Conservation (phyloP, 768 basidiomycete genomes). For the Candolleomyces eurysporus region DNA sequence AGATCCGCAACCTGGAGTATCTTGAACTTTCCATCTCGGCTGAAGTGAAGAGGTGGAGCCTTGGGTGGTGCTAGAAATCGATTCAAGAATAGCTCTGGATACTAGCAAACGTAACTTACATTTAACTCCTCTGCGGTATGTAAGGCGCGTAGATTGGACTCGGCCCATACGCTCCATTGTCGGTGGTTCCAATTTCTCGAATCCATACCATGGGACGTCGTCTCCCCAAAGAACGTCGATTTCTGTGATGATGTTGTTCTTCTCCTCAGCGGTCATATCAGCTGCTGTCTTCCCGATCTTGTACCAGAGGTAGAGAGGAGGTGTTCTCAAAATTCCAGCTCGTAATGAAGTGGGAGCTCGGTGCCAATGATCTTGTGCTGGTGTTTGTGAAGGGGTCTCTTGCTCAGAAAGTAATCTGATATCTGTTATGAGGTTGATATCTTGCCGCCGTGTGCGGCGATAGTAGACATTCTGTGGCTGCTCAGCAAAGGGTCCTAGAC, state of each 20-base stretch:
- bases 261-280: slow-evolving; percentile 58
- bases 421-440: slow-evolving; percentile 77
- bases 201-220: slow-evolving; percentile 83
- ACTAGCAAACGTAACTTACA: slow-evolving; percentile 38
- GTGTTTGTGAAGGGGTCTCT: slow-evolving; percentile 37
- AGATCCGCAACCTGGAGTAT: slow-evolving; percentile 91
- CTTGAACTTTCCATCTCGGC: slow-evolving; percentile 79
- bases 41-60: slow-evolving; percentile 82
- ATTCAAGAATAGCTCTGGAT: slow-evolving; percentile 8
- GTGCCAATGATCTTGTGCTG: slow-evolving; percentile 54
- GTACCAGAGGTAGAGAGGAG: slow-evolving; percentile 79
- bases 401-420: slow-evolving; percentile 60
- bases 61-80: slow-evolving; percentile 57
- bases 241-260: slow-evolving; percentile 76
- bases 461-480: slow-evolving; percentile 64
- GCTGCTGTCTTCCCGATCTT: slow-evolving; percentile 60
- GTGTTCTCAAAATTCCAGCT: slow-evolving; percentile 54
- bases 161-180: slow-evolving; percentile 45
- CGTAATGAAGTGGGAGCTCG: slow-evolving; percentile 61
- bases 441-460: slow-evolving; percentile 78
- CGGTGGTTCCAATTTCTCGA: slow-evolving; percentile 65
- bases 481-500: neutral
- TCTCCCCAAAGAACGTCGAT: slow-evolving; percentile 90
- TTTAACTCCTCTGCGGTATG: slow-evolving; percentile 72
- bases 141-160: slow-evolving; percentile 58